phyloP scores from a whole-genome alignment of 1,139 yeast genomes.

The Pneumocystis carinii region DNA sequence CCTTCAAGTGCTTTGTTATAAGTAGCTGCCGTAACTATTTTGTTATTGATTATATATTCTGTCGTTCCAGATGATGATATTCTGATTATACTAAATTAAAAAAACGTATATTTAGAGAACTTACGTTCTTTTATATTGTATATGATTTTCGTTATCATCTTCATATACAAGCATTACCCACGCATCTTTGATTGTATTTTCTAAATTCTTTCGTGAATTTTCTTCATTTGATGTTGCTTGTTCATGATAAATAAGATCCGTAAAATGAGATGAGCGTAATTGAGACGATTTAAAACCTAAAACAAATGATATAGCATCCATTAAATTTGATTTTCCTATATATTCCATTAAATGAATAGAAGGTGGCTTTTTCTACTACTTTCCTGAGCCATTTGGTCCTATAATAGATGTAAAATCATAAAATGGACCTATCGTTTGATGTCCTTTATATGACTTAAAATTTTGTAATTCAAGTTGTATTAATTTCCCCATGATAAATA shows the following conservation, averaged over 20 bases:
- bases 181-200: constrained; percentile 40
- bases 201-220: constrained; percentile 20
- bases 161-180: constrained; percentile 72
- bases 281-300: constrained; percentile 70
- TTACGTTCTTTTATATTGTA: constrained; percentile 13
- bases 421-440: constrained; percentile 59
- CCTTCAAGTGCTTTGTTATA: constrained; percentile 52
- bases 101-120: background rate
- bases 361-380: background rate
- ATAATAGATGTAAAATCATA: constrained; percentile 68
- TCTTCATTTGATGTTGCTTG: constrained; percentile 25
- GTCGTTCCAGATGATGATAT: constrained; percentile 46
- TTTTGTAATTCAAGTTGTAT: constrained; percentile 62
- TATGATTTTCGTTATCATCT: constrained; percentile 32
- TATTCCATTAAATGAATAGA: background rate
- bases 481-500: constrained; percentile 49
- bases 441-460: constrained; percentile 82
- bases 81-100: constrained; percentile 5
- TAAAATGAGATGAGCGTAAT: constrained; percentile 57
- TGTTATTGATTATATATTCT: constrained; percentile 54
- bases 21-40: constrained; percentile 45
- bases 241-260: constrained; percentile 73
- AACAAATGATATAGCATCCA: constrained; percentile 96
- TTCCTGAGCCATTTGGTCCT: constrained; percentile 70
- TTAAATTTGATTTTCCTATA: constrained; percentile 92